Conservation (phyloP, 2,329 filamentous ascomycete species). For the Fusarium sp. region DNA sequence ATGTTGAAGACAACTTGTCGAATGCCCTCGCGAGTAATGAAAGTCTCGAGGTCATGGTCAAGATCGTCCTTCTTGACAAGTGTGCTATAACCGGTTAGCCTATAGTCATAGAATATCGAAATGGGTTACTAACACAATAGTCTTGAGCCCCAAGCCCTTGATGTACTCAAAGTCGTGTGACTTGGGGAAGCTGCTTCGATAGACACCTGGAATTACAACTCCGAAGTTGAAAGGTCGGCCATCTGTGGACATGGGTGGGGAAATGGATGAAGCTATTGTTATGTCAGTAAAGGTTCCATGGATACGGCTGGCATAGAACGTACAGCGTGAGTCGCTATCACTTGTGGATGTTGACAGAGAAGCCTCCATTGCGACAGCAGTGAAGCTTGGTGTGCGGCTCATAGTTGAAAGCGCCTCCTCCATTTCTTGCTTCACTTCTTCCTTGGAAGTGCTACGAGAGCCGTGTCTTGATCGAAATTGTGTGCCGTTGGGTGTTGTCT, state of each 20-base stretch:
- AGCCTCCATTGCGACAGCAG: conserved; percentile 20
- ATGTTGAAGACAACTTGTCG: conserved; percentile 80
- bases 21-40: conserved; percentile 75
- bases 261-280: conserved; percentile 33
- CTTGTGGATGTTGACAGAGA: conserved; percentile 24
- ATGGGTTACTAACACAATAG: conserved; percentile 73
- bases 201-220: conserved; percentile 77
- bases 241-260: conserved; percentile 41
- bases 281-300: conserved; percentile 14
- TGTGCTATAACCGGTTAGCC: conserved; percentile 58
- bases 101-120: background rate
- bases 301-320: background rate
- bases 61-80: conserved; percentile 72
- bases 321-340: conserved; percentile 38
- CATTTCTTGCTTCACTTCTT: conserved; percentile 45
- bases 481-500: conserved; percentile 24
- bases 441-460: conserved; percentile 47
- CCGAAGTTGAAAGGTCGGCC: conserved; percentile 78
- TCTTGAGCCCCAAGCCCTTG: conserved; percentile 75
- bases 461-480: conserved; percentile 47
- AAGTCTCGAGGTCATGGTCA: conserved; percentile 64
- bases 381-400: conserved; percentile 35
- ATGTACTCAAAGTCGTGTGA: conserved; percentile 78
- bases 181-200: conserved; percentile 84
- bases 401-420: conserved; percentile 42